Evolutionary conservation across 768 basidiomycete genomes (phyloP), one percentile per base, ranked within the genome.

Genomic region (Dioszegia crocea): DNA sequence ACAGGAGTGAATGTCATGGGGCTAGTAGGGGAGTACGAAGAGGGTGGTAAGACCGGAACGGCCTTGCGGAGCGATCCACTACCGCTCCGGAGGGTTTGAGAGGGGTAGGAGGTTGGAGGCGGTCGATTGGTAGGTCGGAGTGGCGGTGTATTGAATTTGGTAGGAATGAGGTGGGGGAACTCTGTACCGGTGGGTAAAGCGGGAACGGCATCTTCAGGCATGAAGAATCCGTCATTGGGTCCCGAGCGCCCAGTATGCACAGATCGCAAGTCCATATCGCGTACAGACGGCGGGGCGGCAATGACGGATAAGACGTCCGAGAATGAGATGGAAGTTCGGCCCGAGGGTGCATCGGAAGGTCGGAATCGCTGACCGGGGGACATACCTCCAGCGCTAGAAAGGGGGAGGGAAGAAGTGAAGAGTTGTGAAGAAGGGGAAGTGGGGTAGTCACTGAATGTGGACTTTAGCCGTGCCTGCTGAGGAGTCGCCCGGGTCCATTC

Each of bases 281-380:
- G 16, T 8, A 23, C 56, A 9, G 45, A 48, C 4, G 56, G 56
- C 16, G 56, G 56, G 4, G 56, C 44, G 36, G 56, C 56, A 24
- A 50, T 8, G 24, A 59, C 50, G 30, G 50, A 50, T 49, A 53
- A 19, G 14, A 46, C 41, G 21, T 53, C 58, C 30, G 51, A 53
- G 51, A 24, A 40, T 6, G 11, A 12, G 50, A 60, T 53, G 30
- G 51, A 36, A 9, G 57, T 39, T 33, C 57, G 19, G 16, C 38
- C 27, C 6, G 47, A 30, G 14, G 44, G 36, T 14, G 30, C 36
- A 43, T 47, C 45, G 31, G 46, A 39, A 6, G 56, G 36, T 39
- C 56, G 2, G 30, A 29, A 48, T 14, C 46, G 54, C 17, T 30
- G 31, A 27, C 21, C 33, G n/a, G 51, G 51, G 23, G 33, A 31